Percentiles rank a stretch among this genome's conserved stretches.
Conservation (phyloP, 2,329 filamentous ascomycete species). For the Penicillium glabrum region DNA sequence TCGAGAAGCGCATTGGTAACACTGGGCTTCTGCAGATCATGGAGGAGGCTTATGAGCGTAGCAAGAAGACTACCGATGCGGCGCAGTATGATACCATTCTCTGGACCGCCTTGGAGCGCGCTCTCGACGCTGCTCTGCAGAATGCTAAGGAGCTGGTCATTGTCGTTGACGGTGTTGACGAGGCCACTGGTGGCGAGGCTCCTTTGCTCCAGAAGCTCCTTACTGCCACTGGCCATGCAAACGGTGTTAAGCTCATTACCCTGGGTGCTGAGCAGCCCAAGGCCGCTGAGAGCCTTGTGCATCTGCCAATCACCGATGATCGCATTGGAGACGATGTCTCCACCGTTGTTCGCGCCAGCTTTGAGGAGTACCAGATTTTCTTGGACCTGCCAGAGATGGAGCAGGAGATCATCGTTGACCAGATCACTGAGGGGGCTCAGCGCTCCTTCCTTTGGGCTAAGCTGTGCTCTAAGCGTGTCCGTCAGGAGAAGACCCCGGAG, state of each 20-base stretch:
- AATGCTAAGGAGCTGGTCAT: constrained; percentile 38
- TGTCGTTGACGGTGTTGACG: constrained; percentile 41
- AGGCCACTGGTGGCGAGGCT: constrained; percentile 31
- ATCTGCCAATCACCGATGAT: constrained; percentile 30
- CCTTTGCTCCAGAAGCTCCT: constrained; percentile 29
- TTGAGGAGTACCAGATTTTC: constrained; percentile 27
- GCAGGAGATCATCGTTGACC: constrained; percentile 34
- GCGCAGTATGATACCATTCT: constrained; percentile 37
- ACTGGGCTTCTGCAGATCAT: constrained; percentile 38
- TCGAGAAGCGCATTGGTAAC: constrained; percentile 41
- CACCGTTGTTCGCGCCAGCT: constrained; percentile 30
- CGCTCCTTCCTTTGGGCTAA: constrained; percentile 44
- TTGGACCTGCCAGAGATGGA: constrained; percentile 28
- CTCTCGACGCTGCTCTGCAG: constrained; percentile 27
- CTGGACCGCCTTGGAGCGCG: constrained; percentile 34
- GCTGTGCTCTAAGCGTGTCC: constrained; percentile 32
- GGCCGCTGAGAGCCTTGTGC: constrained; percentile 7
- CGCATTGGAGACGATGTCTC: constrained; percentile 39
- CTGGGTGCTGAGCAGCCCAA: constrained; percentile 27
- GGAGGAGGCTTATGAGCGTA: constrained; percentile 29
- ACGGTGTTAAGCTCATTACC: constrained; percentile 31
- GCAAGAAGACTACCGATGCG: constrained; percentile 20
- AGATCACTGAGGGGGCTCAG: constrained; percentile 33
- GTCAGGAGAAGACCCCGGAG: constrained; percentile 27
- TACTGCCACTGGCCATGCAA: constrained; percentile 19